Percentiles rank a stretch among this genome's conserved stretches.
Evolutionary conservation across 2,329 filamentous ascomycete genomes (phyloP).

Genomic region (Chlorencoelia australis): DNA sequence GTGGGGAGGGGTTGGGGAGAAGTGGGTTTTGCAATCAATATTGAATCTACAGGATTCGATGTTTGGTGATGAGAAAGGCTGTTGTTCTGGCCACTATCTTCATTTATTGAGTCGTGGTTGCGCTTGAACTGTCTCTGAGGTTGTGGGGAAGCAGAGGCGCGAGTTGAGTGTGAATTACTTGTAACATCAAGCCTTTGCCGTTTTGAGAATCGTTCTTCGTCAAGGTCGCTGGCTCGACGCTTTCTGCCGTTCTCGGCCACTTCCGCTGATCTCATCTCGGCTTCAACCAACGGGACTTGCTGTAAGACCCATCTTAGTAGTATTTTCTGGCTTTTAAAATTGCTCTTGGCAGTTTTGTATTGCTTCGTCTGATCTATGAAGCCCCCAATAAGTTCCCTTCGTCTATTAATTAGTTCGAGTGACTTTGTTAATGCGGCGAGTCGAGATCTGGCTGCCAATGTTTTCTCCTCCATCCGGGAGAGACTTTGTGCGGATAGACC

Average conservation of each 20-base stretch:
- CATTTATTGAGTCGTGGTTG: too few relatives aligned
- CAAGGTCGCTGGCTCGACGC: not conserved
- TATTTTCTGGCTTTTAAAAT: not conserved
- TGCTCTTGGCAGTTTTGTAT: not conserved
- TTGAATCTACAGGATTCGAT: too few relatives aligned
- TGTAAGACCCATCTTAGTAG: not conserved
- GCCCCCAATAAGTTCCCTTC: not conserved
- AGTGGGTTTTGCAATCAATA: too few relatives aligned
- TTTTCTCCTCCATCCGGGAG: slow-evolving; percentile 3
- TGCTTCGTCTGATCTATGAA: too few relatives aligned
- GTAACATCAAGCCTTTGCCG: too few relatives aligned
- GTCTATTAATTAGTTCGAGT: not conserved
- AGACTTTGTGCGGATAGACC: slow-evolving; percentile 17
- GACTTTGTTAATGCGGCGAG: not conserved
- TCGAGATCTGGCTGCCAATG: not conserved
- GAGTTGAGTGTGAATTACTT: too few relatives aligned
- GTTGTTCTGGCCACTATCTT: too few relatives aligned
- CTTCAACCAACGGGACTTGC: not conserved
- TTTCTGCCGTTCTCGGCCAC: slow-evolving; percentile 14
- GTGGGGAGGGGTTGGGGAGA: too few relatives aligned
- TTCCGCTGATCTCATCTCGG: not conserved
- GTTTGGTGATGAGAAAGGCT: too few relatives aligned
- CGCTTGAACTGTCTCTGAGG: too few relatives aligned
- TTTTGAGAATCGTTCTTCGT: slow-evolving; percentile 1
- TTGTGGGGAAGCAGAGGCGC: too few relatives aligned